phyloP scores from a whole-genome alignment of 129 eudicot genomes.

The Glebionis coronaria region DNA sequence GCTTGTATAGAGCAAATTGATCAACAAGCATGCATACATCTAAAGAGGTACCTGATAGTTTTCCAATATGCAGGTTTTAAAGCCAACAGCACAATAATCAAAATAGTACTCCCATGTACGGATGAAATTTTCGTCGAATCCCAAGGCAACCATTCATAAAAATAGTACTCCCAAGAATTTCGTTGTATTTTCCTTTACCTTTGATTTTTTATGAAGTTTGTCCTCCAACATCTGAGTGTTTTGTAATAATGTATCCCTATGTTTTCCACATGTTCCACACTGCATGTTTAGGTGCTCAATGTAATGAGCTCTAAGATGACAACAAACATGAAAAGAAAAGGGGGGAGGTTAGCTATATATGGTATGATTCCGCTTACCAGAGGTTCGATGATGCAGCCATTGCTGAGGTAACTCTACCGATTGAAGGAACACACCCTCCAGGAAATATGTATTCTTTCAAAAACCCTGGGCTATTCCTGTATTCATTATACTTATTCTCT shows the following conservation, averaged over 20 bases:
- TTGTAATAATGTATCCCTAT: slow-evolving; percentile 79
- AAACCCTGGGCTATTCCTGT: slow-evolving; percentile 74
- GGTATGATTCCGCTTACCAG: slow-evolving; percentile 38
- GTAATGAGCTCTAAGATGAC: not conserved
- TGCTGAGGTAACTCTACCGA: slow-evolving; percentile 80
- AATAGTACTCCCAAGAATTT: no score
- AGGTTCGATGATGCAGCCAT: slow-evolving; percentile 86
- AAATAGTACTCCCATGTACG: slow-evolving; percentile 92
- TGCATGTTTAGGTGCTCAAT: slow-evolving; percentile 15
- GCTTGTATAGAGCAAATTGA: no score
- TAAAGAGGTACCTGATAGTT: slow-evolving; percentile 58
- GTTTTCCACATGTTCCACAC: slow-evolving; percentile 87
- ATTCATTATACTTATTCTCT: slow-evolving; percentile 75
- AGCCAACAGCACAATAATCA: slow-evolving; percentile 86
- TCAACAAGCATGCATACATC: no score
- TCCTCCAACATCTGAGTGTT: slow-evolving; percentile 77
- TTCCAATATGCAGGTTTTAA: slow-evolving; percentile 65
- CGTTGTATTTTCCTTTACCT: slow-evolving; percentile 34
- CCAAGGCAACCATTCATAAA: slow-evolving; percentile 49
- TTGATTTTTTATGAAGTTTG: slow-evolving; percentile 60
- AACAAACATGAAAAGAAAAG: not conserved
- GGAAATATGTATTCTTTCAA: slow-evolving; percentile 90
- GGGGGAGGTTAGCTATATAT: not conserved
- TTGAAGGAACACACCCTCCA: slow-evolving; percentile 82
- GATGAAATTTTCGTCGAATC: slow-evolving; percentile 82